A percentile compares a stretch with the other conserved stretches of the same genome.
phyloP scores from a whole-genome alignment of 2,329 filamentous ascomycete species.

The Chaetothyriales sp. region DNA sequence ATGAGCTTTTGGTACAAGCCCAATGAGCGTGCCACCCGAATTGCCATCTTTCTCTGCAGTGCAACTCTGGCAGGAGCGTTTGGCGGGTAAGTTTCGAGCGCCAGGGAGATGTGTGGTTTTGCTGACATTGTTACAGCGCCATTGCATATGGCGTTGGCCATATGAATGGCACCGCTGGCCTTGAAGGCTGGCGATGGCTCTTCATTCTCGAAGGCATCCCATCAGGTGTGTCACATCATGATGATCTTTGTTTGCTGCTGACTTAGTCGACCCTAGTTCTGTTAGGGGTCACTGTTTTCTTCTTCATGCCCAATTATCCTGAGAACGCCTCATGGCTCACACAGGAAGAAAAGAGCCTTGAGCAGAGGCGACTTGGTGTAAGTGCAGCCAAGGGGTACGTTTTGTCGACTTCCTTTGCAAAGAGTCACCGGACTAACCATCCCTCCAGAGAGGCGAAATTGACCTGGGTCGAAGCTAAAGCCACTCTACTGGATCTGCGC shows the following conservation, averaged over 20 bases:
- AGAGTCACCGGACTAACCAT: no score
- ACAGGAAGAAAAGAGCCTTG: conserved; percentile 31
- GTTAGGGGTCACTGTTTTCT: conserved; percentile 26
- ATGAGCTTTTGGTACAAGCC: conserved; percentile 48
- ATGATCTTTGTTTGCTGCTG: no score
- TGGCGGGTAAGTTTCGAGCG: conserved; percentile 28
- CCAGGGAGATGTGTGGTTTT: background rate
- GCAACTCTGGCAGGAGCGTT: conserved; percentile 42
- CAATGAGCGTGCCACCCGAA: conserved; percentile 44
- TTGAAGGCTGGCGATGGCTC: conserved; percentile 31
- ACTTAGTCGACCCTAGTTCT: conserved; percentile 27
- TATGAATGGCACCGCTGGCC: conserved; percentile 29
- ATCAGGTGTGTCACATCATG: no score
- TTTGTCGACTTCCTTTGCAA: no score
- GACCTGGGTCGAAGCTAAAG: conserved; percentile 11
- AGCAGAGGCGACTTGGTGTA: no score
- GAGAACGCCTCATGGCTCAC: conserved; percentile 32
- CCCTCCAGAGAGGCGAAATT: no score
- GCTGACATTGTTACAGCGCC: conserved; percentile 2
- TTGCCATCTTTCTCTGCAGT: conserved; percentile 42
- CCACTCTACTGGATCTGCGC: conserved; percentile 5
- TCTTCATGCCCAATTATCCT: conserved; percentile 32
- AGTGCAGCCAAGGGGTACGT: no score
- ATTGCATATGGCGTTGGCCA: conserved; percentile 22
- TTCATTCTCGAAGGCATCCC: conserved; percentile 31